Conservation (phyloP, 371 early-diverging fungal species). For the Nosema muscidifuracis region DNA sequence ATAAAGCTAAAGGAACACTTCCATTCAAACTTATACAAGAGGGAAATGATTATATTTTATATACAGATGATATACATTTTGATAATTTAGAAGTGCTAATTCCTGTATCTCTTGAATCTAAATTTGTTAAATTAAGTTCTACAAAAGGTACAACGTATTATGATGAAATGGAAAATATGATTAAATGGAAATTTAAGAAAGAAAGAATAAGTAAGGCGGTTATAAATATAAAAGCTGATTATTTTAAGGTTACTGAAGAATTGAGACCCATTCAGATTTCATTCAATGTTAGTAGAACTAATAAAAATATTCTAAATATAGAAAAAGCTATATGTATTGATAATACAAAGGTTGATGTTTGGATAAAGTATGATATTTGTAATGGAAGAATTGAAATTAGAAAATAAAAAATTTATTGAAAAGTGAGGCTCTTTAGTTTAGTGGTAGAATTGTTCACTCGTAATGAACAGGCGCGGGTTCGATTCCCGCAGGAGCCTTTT, state of each 20-base stretch:
- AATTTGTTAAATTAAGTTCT: background rate
- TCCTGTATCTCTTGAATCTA: background rate
- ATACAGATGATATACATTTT: background rate
- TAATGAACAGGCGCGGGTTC: slow-evolving; percentile 34
- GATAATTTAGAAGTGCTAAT: background rate
- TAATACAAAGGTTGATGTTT: slow-evolving; percentile 9
- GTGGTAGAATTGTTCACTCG: slow-evolving; percentile 34
- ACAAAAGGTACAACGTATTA: background rate
- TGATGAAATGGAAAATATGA: background rate
- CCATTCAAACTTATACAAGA: background rate
- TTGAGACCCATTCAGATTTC: background rate
- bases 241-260: background rate
- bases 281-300: background rate
- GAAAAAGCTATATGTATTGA: slow-evolving; percentile 33
- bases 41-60: background rate
- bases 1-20: background rate
- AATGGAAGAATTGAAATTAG: slow-evolving; percentile 13
- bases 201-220: background rate
- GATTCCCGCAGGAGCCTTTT: slow-evolving; percentile 34
- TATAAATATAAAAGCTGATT: background rate
- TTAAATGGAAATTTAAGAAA: slow-evolving; percentile 7
- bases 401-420: background rate
- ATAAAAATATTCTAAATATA: slow-evolving; percentile 14
- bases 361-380: slow-evolving; percentile 20
- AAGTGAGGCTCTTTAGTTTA: slow-evolving; percentile 42